phyloP scores from a whole-genome alignment of 176 grass and related monocot species.

The Stipa capillata region DNA sequence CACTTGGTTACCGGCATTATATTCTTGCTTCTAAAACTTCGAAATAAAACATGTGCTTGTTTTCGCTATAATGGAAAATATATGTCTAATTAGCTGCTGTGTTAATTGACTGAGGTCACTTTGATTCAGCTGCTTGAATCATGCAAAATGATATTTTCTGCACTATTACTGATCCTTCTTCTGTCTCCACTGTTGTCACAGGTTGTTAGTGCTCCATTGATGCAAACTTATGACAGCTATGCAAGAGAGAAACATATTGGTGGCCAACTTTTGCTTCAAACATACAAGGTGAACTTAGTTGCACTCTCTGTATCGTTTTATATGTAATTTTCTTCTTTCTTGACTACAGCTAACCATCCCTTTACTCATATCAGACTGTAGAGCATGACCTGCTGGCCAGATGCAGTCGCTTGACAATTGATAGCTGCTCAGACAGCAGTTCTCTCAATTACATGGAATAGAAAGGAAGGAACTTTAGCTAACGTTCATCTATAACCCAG shows the following conservation, averaged over 20 bases:
- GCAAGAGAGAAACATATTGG: slow-evolving; percentile 30
- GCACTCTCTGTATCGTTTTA: neutral
- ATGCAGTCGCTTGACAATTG: slow-evolving; percentile 41
- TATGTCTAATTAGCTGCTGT: neutral
- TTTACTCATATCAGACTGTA: slow-evolving; percentile 18
- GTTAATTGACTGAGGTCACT: neutral
- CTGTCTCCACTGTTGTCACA: neutral
- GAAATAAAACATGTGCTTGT: neutral
- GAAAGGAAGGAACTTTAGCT: slow-evolving; percentile 1
- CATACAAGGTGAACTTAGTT: slow-evolving; percentile 39
- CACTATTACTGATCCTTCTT: neutral
- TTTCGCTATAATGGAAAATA: neutral
- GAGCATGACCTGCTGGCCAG: slow-evolving; percentile 47
- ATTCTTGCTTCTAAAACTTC: neutral
- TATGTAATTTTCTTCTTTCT: neutral
- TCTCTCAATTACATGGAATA: slow-evolving; percentile 10
- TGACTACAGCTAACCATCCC: neutral
- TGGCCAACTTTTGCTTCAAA: slow-evolving; percentile 40
- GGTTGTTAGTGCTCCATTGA: slow-evolving; percentile 43
- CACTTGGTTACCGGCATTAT: neutral
- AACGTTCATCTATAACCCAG: slow-evolving; percentile 14
- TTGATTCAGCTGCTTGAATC: slow-evolving; percentile 1
- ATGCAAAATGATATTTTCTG: neutral
- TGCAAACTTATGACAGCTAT: slow-evolving; percentile 40
- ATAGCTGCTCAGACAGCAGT: neutral